phyloP scores from a whole-genome alignment of 2,329 filamentous ascomycete genomes.

The Colletotrichum viniferum region DNA sequence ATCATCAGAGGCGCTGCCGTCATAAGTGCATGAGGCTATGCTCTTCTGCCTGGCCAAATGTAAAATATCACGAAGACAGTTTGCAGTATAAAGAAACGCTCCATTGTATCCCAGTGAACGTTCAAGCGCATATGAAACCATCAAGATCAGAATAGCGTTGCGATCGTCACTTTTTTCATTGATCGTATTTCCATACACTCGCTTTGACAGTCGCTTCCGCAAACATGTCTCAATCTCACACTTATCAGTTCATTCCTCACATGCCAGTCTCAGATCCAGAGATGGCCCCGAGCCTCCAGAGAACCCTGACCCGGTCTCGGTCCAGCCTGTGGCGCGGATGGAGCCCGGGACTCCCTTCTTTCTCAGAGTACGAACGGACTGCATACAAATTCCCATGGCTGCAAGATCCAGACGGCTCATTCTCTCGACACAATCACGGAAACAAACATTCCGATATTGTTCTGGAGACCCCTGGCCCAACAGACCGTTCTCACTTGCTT shows the following conservation, averaged over 20 bases:
- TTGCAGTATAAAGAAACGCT: background rate
- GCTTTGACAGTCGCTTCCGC: constrained; percentile 1
- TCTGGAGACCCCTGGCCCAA: background rate
- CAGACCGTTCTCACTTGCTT: background rate
- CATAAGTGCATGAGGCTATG: constrained; percentile 4
- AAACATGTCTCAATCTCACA: constrained; percentile 3
- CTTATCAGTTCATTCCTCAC: constrained; percentile 8
- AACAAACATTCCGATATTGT: background rate
- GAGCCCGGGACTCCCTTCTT: constrained; percentile 26
- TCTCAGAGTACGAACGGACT: constrained; percentile 32
- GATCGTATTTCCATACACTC: background rate
- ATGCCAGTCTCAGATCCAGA: constrained; percentile 7
- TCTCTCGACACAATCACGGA: background rate
- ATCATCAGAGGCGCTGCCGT: constrained; percentile 1
- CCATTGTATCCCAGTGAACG: background rate
- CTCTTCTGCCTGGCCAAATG: background rate
- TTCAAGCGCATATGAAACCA: background rate
- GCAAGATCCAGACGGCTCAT: background rate
- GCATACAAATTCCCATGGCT: constrained; percentile 34
- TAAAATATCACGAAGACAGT: background rate
- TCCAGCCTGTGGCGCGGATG: constrained; percentile 34
- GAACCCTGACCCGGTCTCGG: constrained; percentile 21
- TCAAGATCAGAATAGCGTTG: background rate
- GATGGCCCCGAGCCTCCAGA: background rate
- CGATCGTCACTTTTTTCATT: background rate